Percentiles rank a stretch among this genome's conserved stretches.
phyloP scores from a whole-genome alignment of 768 basidiomycete species.

The Mycena alexandri region DNA sequence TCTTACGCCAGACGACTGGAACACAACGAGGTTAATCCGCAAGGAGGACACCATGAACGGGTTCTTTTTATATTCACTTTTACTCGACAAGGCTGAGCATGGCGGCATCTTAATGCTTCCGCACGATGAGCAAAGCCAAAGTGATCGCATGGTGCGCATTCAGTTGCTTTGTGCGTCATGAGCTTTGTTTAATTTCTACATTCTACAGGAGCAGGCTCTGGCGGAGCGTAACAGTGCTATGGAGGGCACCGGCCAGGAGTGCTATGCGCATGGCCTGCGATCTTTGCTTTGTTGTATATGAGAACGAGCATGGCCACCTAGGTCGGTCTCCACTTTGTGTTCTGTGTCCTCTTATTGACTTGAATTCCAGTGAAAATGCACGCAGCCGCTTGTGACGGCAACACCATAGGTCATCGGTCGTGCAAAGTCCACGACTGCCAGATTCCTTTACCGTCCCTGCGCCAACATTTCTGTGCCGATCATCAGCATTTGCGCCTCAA shows the following conservation, averaged over 20 bases:
- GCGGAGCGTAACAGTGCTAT: constrained; percentile 28
- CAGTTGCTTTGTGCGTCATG: no score
- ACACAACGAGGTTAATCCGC: background rate
- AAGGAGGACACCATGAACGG: constrained; percentile 25
- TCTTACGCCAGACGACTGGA: background rate
- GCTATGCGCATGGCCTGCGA: constrained; percentile 37
- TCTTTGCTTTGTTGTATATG: constrained; percentile 20
- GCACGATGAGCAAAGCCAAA: constrained; percentile 23
- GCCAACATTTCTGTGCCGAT: constrained; percentile 22
- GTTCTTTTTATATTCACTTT: constrained; percentile 34
- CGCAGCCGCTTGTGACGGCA: constrained; percentile 25
- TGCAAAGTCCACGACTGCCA: constrained; percentile 38
- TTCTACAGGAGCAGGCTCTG: constrained; percentile 22
- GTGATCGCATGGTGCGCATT: constrained; percentile 22
- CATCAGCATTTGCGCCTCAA: constrained; percentile 18
- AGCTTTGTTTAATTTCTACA: no score
- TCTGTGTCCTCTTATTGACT: background rate
- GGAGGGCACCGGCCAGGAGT: constrained; percentile 33
- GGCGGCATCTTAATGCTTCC: constrained; percentile 20
- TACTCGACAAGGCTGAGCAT: constrained; percentile 24
- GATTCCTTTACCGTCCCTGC: constrained; percentile 16
- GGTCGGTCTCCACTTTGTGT: background rate
- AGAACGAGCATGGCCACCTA: background rate
- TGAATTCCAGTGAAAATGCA: constrained; percentile 15
- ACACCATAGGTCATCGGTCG: constrained; percentile 32